phyloP scores from a whole-genome alignment of 352 stramenopile species.

The Pythium brachiatum region DNA sequence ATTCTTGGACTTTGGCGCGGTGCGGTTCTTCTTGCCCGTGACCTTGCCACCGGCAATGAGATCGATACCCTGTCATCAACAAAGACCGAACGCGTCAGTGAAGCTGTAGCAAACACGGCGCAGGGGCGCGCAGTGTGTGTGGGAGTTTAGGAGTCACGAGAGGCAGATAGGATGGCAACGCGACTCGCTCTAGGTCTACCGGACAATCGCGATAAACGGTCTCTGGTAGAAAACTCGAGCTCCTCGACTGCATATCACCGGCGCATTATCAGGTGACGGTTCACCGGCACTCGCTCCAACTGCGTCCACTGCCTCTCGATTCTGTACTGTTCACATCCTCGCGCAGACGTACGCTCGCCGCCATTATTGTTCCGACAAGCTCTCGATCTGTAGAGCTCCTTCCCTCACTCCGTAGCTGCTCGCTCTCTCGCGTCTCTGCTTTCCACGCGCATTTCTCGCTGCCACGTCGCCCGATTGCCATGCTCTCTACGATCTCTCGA shows the following conservation, averaged over 20 bases:
- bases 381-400: slow-evolving; percentile 2
- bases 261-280: too few species aligned
- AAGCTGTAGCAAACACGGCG: not conserved
- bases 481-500: not conserved
- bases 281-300: too few species aligned
- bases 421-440: not conserved
- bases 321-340: slow-evolving; percentile 1
- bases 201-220: too few species aligned
- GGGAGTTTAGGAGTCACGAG: not conserved
- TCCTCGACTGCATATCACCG: too few species aligned
- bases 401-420: not conserved
- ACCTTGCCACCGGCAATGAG: slow-evolving; percentile 98
- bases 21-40: slow-evolving; percentile 97
- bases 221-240: too few species aligned
- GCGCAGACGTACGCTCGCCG: too few species aligned
- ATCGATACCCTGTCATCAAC: slow-evolving; percentile 95
- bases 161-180: not conserved
- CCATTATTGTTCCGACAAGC: too few species aligned
- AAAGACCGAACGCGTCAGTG: slow-evolving; percentile 1
- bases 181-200: too few species aligned
- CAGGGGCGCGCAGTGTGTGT: not conserved
- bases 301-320: not conserved
- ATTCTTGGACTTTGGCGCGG: slow-evolving; percentile 98
- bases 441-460: not conserved
- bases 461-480: not conserved